A percentile compares a stretch with the other conserved stretches of the same genome.
phyloP scores from a whole-genome alignment of 2,329 filamentous ascomycete species.

The Thielaviopsis ethacetica region DNA sequence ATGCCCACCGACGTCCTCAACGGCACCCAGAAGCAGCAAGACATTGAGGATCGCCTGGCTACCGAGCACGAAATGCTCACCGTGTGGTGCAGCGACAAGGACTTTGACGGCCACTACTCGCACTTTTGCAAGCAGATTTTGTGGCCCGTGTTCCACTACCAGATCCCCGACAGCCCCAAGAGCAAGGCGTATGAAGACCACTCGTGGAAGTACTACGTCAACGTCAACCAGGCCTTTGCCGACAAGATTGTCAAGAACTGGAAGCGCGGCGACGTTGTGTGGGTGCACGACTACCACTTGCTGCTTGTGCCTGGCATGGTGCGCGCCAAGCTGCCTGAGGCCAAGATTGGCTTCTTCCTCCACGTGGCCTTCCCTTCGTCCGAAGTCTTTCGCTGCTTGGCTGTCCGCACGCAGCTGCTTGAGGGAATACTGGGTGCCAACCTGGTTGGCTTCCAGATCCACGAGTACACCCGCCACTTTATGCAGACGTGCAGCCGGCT shows the following conservation, averaged over 20 bases:
- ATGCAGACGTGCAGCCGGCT: slow-evolving; percentile 88
- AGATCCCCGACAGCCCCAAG: slow-evolving; percentile 93
- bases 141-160: slow-evolving; percentile 96
- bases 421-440: slow-evolving; percentile 90
- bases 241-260: slow-evolving; percentile 81
- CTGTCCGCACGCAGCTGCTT: slow-evolving; percentile 70
- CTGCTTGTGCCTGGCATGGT: slow-evolving; percentile 80
- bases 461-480: slow-evolving; percentile 87
- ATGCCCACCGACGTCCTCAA: slow-evolving; percentile 83
- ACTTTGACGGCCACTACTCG: slow-evolving; percentile 86
- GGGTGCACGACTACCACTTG: slow-evolving; percentile 92
- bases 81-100: slow-evolving; percentile 76
- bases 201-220: slow-evolving; percentile 89
- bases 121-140: slow-evolving; percentile 97
- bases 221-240: slow-evolving; percentile 83
- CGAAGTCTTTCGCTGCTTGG: slow-evolving; percentile 84
- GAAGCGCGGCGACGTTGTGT: slow-evolving; percentile 84
- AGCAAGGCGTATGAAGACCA: slow-evolving; percentile 97
- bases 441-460: slow-evolving; percentile 81
- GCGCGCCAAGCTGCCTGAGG: slow-evolving; percentile 76
- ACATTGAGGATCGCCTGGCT: slow-evolving; percentile 68
- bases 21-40: slow-evolving; percentile 55
- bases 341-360: slow-evolving; percentile 90
- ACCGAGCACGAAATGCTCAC: slow-evolving; percentile 69
- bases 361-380: slow-evolving; percentile 93